Base-by-base conservation (phyloP, 2,329 filamentous ascomycete genomes). In the Daldinia sp. region DNA sequence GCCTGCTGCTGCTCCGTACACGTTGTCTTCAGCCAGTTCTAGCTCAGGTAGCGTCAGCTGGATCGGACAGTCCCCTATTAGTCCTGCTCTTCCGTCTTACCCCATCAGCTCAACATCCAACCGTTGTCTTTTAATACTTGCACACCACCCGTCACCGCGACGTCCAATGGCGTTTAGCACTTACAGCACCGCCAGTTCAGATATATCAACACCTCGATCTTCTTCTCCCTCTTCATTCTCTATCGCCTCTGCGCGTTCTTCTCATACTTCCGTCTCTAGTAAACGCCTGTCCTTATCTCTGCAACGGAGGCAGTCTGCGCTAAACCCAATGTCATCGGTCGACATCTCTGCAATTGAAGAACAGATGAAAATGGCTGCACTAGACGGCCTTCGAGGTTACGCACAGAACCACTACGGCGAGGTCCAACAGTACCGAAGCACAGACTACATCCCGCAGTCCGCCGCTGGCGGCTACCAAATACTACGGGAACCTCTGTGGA, bases 381-480 rank as follows among this genome's bases (percentile, higher is more conserved):
- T 90, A 57, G 88, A 90, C 75, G 85, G 87, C 70, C 83, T 89
- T 72, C 83, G 86, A 72, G 88, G 88, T 68, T 90, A 90, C 78
- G 79, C 83, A 73, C 85, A 88, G 76, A 82, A 86, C 75, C 82
- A 84, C 76, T 89, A 85, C 73, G 81, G 81, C 68, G 84, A 87
- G 76, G 83, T 90, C 72, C 81, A 85, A 69, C 88, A 90, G 75
- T 77, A 82, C 69, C 78, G 80, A 48, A 74, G 81, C 59, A 89
- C 87, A 51, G 84, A 89, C 69, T 88, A 89, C 76, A 74, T 88
- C 55, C 71, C 82, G 53, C 79, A 87, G 75, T 78, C 80, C 63
- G 79, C 84, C 72, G 88, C 88, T 69, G 81, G 81, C 68, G 88
- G 88, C 72, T 89, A 89, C 78, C 88, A 90, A 79, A 81, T 90